Evolutionary conservation across 306 rosid genomes (phyloP).

Genomic region (Acacia confusa): DNA sequence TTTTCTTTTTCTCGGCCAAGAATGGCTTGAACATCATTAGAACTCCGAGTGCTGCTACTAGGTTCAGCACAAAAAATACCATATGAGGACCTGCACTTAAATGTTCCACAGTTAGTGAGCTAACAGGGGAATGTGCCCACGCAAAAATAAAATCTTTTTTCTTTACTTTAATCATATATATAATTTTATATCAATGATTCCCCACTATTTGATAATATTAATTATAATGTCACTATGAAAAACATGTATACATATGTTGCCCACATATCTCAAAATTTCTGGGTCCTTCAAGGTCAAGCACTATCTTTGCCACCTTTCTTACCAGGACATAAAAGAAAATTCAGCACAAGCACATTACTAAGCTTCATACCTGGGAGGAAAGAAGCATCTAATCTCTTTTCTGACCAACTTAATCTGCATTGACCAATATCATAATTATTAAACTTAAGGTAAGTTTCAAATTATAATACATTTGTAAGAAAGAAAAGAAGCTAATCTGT

Average conservation of each 20-base stretch:
- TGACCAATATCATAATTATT: conserved; percentile 15
- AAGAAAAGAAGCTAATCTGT: not conserved
- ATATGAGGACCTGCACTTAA: conserved; percentile 40
- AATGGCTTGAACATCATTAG: conserved; percentile 37
- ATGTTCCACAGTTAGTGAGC: conserved; percentile 6
- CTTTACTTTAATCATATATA: too few relatives aligned
- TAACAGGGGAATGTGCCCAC: too few relatives aligned
- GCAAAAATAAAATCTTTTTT: too few relatives aligned
- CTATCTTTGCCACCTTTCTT: not conserved
- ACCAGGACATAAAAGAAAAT: not conserved
- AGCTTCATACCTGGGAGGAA: conserved; percentile 46
- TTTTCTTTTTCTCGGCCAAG: conserved; percentile 11
- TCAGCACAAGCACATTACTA: not conserved
- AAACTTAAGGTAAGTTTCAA: not conserved
- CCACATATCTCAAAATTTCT: not conserved
- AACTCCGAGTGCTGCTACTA: conserved; percentile 37
- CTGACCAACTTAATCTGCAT: conserved; percentile 52
- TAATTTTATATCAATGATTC: not conserved
- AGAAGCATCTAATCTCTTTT: conserved; percentile 45
- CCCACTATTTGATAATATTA: not conserved
- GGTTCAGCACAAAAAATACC: conserved; percentile 38
- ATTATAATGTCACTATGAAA: not conserved
- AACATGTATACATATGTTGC: not conserved
- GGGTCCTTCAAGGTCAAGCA: not conserved
- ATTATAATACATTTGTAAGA: not conserved